Evolutionary conservation across 2,329 filamentous ascomycete genomes (phyloP).

Genomic region (Colletotrichum simmondsii): DNA sequence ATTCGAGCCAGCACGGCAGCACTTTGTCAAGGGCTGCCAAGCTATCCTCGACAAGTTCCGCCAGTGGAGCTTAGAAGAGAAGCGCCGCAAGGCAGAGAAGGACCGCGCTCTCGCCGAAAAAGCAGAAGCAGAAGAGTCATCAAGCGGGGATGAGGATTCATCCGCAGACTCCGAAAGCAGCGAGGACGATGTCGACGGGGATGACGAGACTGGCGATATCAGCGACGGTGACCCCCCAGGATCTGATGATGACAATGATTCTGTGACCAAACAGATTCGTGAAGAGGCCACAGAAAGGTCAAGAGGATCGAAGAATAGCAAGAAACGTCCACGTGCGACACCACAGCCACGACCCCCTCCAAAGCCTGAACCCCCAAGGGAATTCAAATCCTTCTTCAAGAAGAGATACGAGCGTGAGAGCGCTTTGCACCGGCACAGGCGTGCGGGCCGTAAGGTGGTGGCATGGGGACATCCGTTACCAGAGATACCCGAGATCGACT

Average conservation of each 20-base stretch:
- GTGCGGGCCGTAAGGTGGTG: constrained; percentile 74
- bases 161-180: constrained; percentile 41
- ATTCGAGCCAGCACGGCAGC: constrained; percentile 85
- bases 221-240: constrained; percentile 60
- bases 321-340: constrained; percentile 42
- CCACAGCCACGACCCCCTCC: constrained; percentile 37
- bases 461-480: constrained; percentile 88
- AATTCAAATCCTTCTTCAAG: constrained; percentile 88
- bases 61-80: constrained; percentile 90
- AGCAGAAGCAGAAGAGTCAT: constrained; percentile 49
- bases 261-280: constrained; percentile 79
- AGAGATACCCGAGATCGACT: constrained; percentile 76
- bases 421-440: constrained; percentile 78
- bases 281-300: constrained; percentile 74
- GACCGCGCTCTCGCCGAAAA: constrained; percentile 69
- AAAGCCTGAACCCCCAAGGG: constrained; percentile 57
- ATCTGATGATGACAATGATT: constrained; percentile 72
- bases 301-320: constrained; percentile 47
- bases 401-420: constrained; percentile 84
- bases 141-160: constrained; percentile 26
- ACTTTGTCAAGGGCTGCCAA: constrained; percentile 87
- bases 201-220: constrained; percentile 38
- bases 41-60: constrained; percentile 88
- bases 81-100: constrained; percentile 80
- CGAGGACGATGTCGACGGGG: constrained; percentile 48